Evolutionary conservation across 2,329 filamentous ascomycete genomes (phyloP), one percentile per base, ranked within the genome.

Genomic region (Stagonosporopsis chrysanthemi): DNA sequence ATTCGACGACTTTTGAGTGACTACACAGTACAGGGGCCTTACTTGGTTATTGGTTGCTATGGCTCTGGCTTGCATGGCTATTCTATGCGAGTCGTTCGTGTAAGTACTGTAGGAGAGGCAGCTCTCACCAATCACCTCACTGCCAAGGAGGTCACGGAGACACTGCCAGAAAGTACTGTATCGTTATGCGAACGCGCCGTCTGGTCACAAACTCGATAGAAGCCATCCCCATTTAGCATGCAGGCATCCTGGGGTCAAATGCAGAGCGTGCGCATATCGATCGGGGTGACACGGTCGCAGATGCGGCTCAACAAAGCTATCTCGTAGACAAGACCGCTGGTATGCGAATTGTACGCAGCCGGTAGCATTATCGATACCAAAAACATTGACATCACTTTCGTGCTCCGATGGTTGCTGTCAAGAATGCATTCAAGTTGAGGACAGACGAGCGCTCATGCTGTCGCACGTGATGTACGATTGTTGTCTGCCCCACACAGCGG

Each of bases 401-500:
- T 28, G 17, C 22, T 23, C 31, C n/a, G 28, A 39, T 22, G n/a
- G 6, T n/a, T 31, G 36, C 47, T 52, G 43, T 43, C 47, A 49
- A 11, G 24, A 43, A 3, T 7, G 11, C 28, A 15, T 33, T 15
- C 15, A 33, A 24, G 24, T 39, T 38, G 1, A 22, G 17, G 6
- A 33, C 24, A 43, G 17, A 23, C 23, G 3, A 29, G 17, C 19
- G 23, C 6, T 24, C 23, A 40, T n/a, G 22, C 24, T 28, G n/a
- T 22, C 46, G 47, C 48, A 57, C 54, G 54, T 57, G 54, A 57
- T 47, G 36, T 46, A 58, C 65, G 58, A 64, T 58, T 57, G 38
- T 39, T 40, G 43, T 47, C 9, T 39, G 51, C 64, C 51, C 64
- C 66, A 65, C 65, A 52, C 58, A 56, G 58, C 58, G 60, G 52